phyloP scores from a whole-genome alignment of 108 stramenopile species.

The Discostella pseudostelligera region DNA sequence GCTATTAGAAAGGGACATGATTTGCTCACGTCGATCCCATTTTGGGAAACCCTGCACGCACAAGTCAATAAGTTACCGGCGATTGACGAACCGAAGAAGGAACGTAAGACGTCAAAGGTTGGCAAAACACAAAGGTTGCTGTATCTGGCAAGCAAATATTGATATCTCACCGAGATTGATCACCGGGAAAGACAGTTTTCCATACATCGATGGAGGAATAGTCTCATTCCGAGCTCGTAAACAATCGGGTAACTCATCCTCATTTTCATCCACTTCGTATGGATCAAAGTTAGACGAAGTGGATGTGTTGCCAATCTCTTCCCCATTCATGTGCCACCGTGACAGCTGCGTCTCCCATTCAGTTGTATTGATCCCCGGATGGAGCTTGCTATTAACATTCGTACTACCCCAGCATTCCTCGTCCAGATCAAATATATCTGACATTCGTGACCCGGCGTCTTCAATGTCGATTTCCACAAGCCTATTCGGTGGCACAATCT shows the following conservation, averaged over 20 bases:
- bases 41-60: slow-evolving; percentile 8
- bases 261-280: no score
- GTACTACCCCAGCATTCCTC: slow-evolving; percentile 18
- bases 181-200: neutral
- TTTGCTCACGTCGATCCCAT: slow-evolving; percentile 3
- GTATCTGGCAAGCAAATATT: neutral
- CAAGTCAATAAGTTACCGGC: no score
- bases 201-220: neutral
- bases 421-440: slow-evolving; percentile 27
- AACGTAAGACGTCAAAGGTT: no score
- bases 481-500: slow-evolving; percentile 3
- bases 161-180: neutral
- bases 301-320: neutral
- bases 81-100: no score
- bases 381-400: slow-evolving; percentile 21
- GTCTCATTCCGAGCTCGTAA: neutral
- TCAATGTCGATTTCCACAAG: slow-evolving; percentile 35
- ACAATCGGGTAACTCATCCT: neutral
- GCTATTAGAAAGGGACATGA: no score
- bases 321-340: no score
- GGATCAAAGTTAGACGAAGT: no score
- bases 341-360: no score
- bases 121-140: neutral
- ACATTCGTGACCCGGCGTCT: slow-evolving; percentile 1
- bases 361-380: slow-evolving; percentile 15